Evolutionary conservation across 345 rosid genomes (phyloP), one percentile per base, ranked within the genome.

Genomic region (Excoecaria agallocha): DNA sequence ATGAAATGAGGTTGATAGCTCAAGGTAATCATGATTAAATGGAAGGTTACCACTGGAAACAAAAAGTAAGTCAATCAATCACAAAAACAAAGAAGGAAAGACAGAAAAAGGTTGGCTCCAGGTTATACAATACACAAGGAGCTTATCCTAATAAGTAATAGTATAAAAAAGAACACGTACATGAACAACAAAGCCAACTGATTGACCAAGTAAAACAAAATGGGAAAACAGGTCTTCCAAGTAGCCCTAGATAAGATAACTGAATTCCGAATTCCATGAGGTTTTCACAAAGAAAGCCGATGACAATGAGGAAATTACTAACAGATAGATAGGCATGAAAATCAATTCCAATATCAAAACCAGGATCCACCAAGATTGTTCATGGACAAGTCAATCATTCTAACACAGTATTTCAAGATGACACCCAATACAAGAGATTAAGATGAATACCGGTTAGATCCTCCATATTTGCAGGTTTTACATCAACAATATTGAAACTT

Each of bases 391-490:
- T 20, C 9, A 15, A 51, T 55, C 45, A 10, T 13, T 0, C 25
- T 19, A 55, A n/a, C 22, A 49, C 9, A 54, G 19, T 20, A 12
- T 64, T 68, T 16, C 38, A 13, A 58, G 35, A 37, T 38, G 30
- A 37, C 25, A 41, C 49, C 50, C 39, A 61, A 20, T 51, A 30
- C 20, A 37, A 77, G 38, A 56, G 41, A 24, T 37, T 38, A 68
- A 56, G 61, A 66, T 38, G 70, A 82, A 82, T 84, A 95, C 99
- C 99, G 64, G 99, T 91, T 78, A 95, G 80, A 80, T 93, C 98
- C 89, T 95, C 99, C 97, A 95, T 95, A 79, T 93, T 95, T 69
- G 94, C 84, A 72, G 99, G 99, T 86, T 95, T 95, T 72, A 96
- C 98, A 89, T 94, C 98, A 77, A 90, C 93, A 79, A 93, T 93